These are phyloP conservation scores for Aureobasidium pullulans DNA, from an alignment of 2,329 filamentous ascomycete species.

Conservation along the genomic window DNA sequence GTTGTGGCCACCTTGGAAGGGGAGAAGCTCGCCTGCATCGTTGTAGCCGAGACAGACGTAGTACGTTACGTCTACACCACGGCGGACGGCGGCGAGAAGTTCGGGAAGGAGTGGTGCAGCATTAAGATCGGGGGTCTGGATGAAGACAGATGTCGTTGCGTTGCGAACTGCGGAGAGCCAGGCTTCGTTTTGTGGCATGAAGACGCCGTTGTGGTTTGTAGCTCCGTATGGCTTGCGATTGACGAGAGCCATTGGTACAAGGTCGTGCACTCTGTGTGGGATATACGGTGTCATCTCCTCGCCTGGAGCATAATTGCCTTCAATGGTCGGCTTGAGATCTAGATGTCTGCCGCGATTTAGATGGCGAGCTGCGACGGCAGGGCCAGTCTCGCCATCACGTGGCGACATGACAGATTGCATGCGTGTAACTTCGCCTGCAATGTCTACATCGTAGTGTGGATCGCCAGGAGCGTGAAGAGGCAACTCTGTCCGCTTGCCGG, in stretches of 20 bases:
- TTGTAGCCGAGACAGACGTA: constrained; percentile 76
- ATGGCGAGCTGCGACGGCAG: constrained; percentile 56
- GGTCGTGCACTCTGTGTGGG: constrained; percentile 43
- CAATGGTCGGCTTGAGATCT: constrained; percentile 36
- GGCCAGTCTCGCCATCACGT: constrained; percentile 43
- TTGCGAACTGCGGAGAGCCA: constrained; percentile 64
- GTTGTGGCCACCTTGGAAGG: constrained; percentile 68
- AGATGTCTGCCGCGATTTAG: constrained; percentile 41
- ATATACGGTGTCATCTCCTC: constrained; percentile 63
- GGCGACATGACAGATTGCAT: constrained; percentile 52
- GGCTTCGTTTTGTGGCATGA: constrained; percentile 67
- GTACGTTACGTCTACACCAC: constrained; percentile 60
- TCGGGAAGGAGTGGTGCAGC: constrained; percentile 59
- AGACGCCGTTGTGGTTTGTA: constrained; percentile 52
- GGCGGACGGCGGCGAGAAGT: constrained; percentile 55
- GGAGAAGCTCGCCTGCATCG: constrained; percentile 67
- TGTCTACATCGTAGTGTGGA: constrained; percentile 57
- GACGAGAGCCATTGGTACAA: constrained; percentile 65
- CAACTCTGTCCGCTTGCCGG: constrained; percentile 27
- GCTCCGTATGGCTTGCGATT: constrained; percentile 61
- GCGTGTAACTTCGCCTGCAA: constrained; percentile 54
- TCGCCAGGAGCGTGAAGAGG: constrained; percentile 52
- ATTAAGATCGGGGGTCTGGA: constrained; percentile 72
- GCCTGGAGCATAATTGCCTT: constrained; percentile 41
- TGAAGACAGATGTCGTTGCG: constrained; percentile 59